Evolutionary conservation across 2,329 filamentous ascomycete species (phyloP).

Genomic region (Curvularia hawaiiensis): DNA sequence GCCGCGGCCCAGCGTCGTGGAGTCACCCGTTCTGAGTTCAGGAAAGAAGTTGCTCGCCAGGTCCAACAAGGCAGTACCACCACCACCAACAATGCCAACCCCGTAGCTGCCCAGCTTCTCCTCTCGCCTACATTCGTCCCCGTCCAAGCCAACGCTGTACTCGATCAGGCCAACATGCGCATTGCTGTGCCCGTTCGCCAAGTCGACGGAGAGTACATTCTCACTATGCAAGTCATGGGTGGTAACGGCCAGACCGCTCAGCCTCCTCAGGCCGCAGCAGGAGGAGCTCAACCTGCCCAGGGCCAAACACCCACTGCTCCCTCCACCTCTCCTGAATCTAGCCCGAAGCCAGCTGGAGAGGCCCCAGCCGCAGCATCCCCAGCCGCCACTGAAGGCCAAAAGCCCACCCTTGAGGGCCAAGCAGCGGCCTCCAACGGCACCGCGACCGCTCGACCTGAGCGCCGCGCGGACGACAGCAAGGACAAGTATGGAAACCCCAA

Average conservation of each 20-base stretch:
- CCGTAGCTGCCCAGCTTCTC: conserved; percentile 41
- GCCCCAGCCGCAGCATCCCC: neutral
- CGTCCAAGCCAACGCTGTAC: conserved; percentile 40
- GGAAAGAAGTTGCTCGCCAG: conserved; percentile 33
- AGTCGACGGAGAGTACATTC: conserved; percentile 46
- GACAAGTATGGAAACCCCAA: conserved; percentile 28
- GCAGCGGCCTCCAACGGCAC: conserved; percentile 18
- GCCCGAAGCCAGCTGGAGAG: neutral
- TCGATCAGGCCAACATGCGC: conserved; percentile 45
- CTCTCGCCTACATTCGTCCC: conserved; percentile 46
- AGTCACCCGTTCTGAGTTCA: conserved; percentile 30
- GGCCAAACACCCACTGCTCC: neutral
- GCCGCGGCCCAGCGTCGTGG: conserved; percentile 28
- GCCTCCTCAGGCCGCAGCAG: neutral
- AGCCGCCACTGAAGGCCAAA: conserved; percentile 9
- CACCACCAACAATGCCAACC: conserved; percentile 37
- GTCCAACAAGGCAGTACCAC: conserved; percentile 32
- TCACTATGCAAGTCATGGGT: conserved; percentile 40
- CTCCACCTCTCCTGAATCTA: neutral
- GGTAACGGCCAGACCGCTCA: conserved; percentile 11
- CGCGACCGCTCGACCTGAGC: conserved; percentile 9
- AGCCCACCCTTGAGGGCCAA: conserved; percentile 9
- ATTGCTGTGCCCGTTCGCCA: conserved; percentile 44
- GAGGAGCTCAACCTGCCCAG: conserved; percentile 1
- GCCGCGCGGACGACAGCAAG: conserved; percentile 24